Percentiles rank a stretch among this genome's conserved stretches.
phyloP scores from a whole-genome alignment of 2,329 filamentous ascomycete species.

The Zarea fungicola region DNA sequence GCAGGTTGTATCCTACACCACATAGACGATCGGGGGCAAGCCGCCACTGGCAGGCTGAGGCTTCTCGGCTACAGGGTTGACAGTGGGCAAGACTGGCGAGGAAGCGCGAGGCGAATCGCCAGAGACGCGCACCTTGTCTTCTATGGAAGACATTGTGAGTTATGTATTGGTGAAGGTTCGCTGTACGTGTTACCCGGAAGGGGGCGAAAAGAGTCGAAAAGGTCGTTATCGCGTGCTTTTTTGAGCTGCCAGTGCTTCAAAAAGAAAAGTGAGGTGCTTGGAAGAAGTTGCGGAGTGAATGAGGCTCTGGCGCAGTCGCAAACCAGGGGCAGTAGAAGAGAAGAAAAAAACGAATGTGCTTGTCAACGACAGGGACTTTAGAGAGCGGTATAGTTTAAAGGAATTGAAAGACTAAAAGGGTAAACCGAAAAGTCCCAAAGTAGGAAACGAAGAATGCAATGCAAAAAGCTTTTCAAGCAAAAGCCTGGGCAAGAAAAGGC shows the following conservation, averaged over 20 bases:
- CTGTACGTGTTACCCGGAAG: not conserved
- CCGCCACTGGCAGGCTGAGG: slow-evolving; percentile 56
- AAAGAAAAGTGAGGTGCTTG: too few relatives aligned
- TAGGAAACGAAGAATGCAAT: not conserved
- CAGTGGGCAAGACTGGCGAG: slow-evolving; percentile 67
- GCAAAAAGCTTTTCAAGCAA: not conserved
- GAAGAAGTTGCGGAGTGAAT: too few relatives aligned
- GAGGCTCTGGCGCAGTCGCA: slow-evolving; percentile 5
- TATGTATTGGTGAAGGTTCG: not conserved
- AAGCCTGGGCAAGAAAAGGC: not conserved
- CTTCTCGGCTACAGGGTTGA: slow-evolving; percentile 74
- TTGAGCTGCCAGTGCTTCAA: too few relatives aligned
- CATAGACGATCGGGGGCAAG: slow-evolving; percentile 81
- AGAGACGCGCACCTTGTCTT: slow-evolving; percentile 14
- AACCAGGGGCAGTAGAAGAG: not conserved
- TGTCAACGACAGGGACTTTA: not conserved
- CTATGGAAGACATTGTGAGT: slow-evolving; percentile 17
- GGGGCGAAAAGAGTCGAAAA: not conserved
- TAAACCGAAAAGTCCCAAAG: not conserved
- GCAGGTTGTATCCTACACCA: slow-evolving; percentile 49
- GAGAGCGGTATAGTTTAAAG: not conserved
- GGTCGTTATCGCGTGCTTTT: not conserved
- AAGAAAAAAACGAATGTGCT: not conserved
- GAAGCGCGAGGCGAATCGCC: slow-evolving; percentile 33
- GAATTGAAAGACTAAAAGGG: not conserved